Percentiles rank a stretch among this genome's conserved stretches.
phyloP scores from a whole-genome alignment of 371 early-diverging fungal species.

The Dinochytrium kinnereticum region DNA sequence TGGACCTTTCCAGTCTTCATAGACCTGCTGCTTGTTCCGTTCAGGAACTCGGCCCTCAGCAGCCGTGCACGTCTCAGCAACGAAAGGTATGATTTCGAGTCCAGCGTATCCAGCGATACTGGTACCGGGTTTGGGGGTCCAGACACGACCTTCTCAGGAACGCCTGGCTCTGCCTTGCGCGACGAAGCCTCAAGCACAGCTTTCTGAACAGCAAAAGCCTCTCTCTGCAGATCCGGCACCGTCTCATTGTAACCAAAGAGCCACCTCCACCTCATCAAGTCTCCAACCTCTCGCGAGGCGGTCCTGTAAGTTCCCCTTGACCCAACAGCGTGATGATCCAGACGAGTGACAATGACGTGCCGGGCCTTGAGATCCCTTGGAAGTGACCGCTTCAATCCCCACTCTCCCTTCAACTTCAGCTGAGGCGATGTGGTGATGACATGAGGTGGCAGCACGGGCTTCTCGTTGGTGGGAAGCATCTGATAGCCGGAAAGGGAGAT shows the following conservation, averaged over 20 bases:
- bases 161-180: neutral
- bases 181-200: neutral
- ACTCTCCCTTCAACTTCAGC: constrained; percentile 21
- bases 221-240: neutral
- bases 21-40: neutral
- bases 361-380: constrained; percentile 6
- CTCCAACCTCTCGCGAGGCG: constrained; percentile 14
- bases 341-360: constrained; percentile 1
- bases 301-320: neutral
- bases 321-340: constrained; percentile 10
- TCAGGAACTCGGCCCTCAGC: neutral
- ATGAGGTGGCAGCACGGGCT: neutral
- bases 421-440: neutral
- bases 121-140: neutral
- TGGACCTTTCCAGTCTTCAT: neutral
- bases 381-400: constrained; percentile 33
- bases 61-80: neutral
- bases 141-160: neutral
- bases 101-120: neutral
- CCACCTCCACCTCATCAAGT: neutral
- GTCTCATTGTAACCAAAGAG: constrained; percentile 25
- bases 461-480: neutral
- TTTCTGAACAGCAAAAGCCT: neutral
- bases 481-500: neutral
- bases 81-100: neutral